These are phyloP conservation scores for Elsinoe batatas DNA, from an alignment of 2,329 filamentous ascomycete genomes.

Conservation along the genomic window DNA sequence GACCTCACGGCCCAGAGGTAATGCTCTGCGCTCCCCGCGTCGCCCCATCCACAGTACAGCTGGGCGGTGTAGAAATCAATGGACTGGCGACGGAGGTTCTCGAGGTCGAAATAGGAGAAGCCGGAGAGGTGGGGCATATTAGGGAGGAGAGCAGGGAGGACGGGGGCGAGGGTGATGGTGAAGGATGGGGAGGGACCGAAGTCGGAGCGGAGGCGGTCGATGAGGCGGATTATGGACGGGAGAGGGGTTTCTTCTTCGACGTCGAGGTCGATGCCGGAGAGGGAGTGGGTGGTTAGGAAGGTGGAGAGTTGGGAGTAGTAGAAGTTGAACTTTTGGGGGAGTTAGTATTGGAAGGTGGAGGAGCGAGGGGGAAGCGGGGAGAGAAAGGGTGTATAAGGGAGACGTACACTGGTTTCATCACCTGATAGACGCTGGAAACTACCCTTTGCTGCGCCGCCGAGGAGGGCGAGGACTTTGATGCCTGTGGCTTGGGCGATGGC, in stretches of 20 bases:
- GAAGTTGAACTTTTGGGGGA: conserved; percentile 52
- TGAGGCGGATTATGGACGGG: conserved; percentile 46
- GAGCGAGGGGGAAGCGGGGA: background rate
- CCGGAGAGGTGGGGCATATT: conserved; percentile 58
- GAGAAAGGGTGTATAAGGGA: background rate
- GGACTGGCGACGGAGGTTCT: conserved; percentile 53
- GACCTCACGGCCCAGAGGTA: conserved; percentile 46
- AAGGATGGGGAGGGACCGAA: conserved; percentile 54
- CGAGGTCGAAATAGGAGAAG: conserved; percentile 69
- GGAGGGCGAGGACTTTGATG: conserved; percentile 74
- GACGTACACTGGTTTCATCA: conserved; percentile 37
- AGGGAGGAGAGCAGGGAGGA: conserved; percentile 61
- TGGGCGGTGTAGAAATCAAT: conserved; percentile 85
- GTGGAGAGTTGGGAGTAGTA: conserved; percentile 62
- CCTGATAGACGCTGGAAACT: conserved; percentile 53
- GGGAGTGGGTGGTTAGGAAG: conserved; percentile 49
- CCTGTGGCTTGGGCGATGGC: conserved; percentile 60
- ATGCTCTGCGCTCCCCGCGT: conserved; percentile 43
- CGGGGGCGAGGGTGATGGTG: conserved; percentile 71
- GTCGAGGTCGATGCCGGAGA: conserved; percentile 68
- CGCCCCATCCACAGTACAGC: conserved; percentile 88
- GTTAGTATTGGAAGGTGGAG: conserved; percentile 10
- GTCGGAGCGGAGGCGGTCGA: conserved; percentile 44
- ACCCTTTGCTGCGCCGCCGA: conserved; percentile 74
- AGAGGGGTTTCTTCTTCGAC: conserved; percentile 70